Evolutionary conservation across 768 basidiomycete genomes (phyloP), one percentile per base, ranked within the genome.

Genomic region (Lenzites betulinus): DNA sequence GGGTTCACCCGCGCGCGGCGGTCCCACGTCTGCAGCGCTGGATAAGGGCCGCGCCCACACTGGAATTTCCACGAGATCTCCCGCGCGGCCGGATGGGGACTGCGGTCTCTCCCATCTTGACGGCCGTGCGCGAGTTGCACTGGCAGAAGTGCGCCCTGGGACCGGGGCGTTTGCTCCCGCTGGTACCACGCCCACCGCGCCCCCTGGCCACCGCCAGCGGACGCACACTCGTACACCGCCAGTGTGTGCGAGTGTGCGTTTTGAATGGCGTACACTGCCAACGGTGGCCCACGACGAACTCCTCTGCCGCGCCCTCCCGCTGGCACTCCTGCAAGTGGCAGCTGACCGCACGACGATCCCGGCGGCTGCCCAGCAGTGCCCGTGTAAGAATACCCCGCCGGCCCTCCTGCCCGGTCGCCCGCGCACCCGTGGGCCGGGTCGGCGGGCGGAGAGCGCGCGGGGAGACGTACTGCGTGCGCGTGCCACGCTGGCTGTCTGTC

Each of bases 261-360:
- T n/a, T n/a, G n/a, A n/a, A n/a, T n/a, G n/a, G n/a, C n/a, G n/a
- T n/a, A n/a, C n/a, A n/a, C n/a, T n/a, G n/a, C n/a, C n/a, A n/a
- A n/a, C n/a, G n/a, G n/a, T n/a, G n/a, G n/a, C n/a, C n/a, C n/a
- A n/a, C n/a, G n/a, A n/a, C n/a, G n/a, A n/a, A n/a, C n/a, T n/a
- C n/a, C n/a, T n/a, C n/a, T n/a, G n/a, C n/a, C n/a, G n/a, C n/a
- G n/a, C n/a, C n/a, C n/a, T n/a, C n/a, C n/a, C n/a, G n/a, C n/a
- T n/a, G n/a, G n/a, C n/a, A n/a, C n/a, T n/a, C 30, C 30, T 33
- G 11, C 30, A 33, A 33, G 30, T 33, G 56, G 56, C 56, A 58
- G 56, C 56, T 58, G 56, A 58, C 56, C 56, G n/a, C 48, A 30
- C 48, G 56, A 58, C 56, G 56, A 58, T 58, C 56, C 33, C 48